Evolutionary conservation across 352 stramenopile genomes (phyloP).

Genomic region (Pelagophyceae sp.): DNA sequence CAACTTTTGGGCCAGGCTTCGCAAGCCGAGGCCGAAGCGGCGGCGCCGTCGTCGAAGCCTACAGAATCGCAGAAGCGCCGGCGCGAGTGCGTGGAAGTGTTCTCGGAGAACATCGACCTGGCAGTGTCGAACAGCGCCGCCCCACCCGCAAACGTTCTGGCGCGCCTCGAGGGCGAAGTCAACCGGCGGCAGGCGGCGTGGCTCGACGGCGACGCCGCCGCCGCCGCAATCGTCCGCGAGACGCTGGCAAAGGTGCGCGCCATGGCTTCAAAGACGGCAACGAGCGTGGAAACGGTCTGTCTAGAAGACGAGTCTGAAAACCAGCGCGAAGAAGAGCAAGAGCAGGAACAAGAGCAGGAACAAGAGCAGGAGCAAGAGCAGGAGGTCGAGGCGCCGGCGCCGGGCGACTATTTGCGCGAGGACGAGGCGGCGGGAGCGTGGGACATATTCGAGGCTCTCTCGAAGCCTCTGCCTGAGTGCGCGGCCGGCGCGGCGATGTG

Average conservation of each 20-base stretch:
- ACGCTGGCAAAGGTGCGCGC: neutral
- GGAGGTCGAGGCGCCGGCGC: conserved; percentile 67
- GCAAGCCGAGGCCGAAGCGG: conserved; percentile 8
- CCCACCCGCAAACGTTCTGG: conserved; percentile 21
- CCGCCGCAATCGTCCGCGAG: neutral
- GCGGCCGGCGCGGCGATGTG: too few relatives aligned
- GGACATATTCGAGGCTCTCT: conserved; percentile 29
- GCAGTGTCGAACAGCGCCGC: conserved; percentile 65
- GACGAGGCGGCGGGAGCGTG: conserved; percentile 73
- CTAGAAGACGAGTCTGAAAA: conserved; percentile 47
- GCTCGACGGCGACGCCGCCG: neutral
- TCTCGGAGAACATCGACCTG: conserved; percentile 74
- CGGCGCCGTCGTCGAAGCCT: too few relatives aligned
- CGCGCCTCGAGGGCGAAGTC: conserved; percentile 33
- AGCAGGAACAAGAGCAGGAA: conserved; percentile 33
- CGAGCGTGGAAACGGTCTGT: too few relatives aligned
- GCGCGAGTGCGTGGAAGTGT: conserved; percentile 58
- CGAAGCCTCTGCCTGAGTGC: too few relatives aligned
- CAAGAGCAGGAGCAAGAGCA: conserved; percentile 49
- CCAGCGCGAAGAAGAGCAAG: conserved; percentile 57
- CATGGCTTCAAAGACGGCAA: too few relatives aligned
- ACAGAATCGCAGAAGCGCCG: neutral
- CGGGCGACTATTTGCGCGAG: conserved; percentile 66
- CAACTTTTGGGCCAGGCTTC: conserved; percentile 55
- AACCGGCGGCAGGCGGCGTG: conserved; percentile 6